Percentiles rank a stretch among this genome's conserved stretches.
Conservation (phyloP, 805 yeast species). For the Saccharomycopsis sp. region DNA sequence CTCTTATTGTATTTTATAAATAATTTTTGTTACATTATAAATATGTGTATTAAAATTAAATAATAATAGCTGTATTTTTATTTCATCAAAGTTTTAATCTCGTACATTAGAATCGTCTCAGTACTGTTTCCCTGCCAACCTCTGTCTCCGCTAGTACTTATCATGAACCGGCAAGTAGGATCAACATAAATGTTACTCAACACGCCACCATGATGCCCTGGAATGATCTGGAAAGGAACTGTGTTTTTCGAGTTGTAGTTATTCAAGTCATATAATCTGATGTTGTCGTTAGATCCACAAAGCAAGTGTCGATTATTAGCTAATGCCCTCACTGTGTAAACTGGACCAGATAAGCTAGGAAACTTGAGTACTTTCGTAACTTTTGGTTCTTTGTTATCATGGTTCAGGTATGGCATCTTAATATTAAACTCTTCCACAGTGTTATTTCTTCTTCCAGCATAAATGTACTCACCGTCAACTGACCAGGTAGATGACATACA, state of each 20-base stretch:
- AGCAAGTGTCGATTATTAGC: conserved; percentile 74
- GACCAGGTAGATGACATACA: conserved; percentile 89
- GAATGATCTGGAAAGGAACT: conserved; percentile 81
- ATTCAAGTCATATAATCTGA: conserved; percentile 74
- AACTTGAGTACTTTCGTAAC: conserved; percentile 58
- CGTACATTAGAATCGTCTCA: conserved; percentile 77
- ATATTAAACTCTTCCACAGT: conserved; percentile 71
- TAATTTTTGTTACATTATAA: too few relatives aligned
- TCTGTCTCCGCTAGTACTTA: conserved; percentile 88
- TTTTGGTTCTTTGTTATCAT: conserved; percentile 33
- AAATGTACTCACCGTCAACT: conserved; percentile 67
- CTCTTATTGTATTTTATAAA: background rate
- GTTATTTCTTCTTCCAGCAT: conserved; percentile 85
- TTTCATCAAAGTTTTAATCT: conserved; percentile 43
- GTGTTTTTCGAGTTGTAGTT: conserved; percentile 29
- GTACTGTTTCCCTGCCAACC: conserved; percentile 89
- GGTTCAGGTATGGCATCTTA: conserved; percentile 43
- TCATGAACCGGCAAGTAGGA: conserved; percentile 80
- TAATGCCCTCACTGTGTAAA: conserved; percentile 69
- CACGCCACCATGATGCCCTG: conserved; percentile 95
- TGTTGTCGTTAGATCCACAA: conserved; percentile 87
- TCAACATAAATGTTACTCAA: conserved; percentile 74
- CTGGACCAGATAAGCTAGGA: conserved; percentile 88
- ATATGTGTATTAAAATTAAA: too few relatives aligned
- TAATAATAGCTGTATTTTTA: too few relatives aligned